These are phyloP conservation scores for Raddia guianensis DNA, from an alignment of 176 grass and related monocot genomes.

Conservation along the genomic window DNA sequence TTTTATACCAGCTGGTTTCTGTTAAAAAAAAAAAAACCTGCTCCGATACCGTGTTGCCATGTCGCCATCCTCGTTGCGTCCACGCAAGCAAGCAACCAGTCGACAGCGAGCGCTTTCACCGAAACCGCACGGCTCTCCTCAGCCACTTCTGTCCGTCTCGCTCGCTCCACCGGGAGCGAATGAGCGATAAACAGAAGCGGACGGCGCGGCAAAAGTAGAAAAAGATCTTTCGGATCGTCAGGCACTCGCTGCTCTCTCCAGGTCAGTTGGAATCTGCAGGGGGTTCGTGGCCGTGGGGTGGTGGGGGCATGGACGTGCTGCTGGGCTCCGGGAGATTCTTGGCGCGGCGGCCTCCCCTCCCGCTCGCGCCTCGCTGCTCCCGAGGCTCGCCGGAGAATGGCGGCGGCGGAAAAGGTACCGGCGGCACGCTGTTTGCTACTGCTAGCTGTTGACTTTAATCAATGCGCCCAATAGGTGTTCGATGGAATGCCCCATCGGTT, in stretches of 20 bases:
- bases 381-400: constrained; percentile 53
- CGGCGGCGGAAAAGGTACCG: constrained; percentile 64
- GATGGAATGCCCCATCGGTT: constrained; percentile 28
- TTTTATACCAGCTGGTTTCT: too few species aligned
- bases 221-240: neutral
- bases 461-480: neutral
- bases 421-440: neutral
- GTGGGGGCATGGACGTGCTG: constrained; percentile 42
- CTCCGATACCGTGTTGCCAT: neutral
- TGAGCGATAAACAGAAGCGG: neutral
- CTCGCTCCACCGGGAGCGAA: constrained; percentile 27
- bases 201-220: constrained; percentile 16
- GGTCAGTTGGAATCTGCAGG: neutral
- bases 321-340: constrained; percentile 53
- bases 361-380: constrained; percentile 71
- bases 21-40: too few species aligned
- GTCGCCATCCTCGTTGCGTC: constrained; percentile 22
- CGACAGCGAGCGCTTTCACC: neutral
- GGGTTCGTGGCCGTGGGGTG: neutral
- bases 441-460: neutral
- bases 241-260: too few species aligned
- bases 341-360: constrained; percentile 40
- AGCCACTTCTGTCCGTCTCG: constrained; percentile 11
- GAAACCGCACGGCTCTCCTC: constrained; percentile 23
- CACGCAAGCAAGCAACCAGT: constrained; percentile 43